Evolutionary conservation across 1,139 yeast species (phyloP), one percentile per base, ranked within the genome.

Genomic region (Pichia sp.): DNA sequence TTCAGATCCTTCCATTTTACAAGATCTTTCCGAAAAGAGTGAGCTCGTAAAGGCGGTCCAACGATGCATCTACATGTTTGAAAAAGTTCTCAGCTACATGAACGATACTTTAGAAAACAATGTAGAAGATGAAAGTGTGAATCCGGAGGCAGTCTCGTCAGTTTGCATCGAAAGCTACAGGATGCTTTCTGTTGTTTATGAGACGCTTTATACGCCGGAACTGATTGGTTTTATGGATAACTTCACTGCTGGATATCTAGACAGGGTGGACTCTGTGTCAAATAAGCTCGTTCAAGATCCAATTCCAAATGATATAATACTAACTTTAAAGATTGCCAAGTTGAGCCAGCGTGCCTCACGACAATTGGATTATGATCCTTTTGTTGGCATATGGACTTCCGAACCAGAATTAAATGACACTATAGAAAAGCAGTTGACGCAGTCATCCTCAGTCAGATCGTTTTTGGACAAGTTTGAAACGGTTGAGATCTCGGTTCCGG

Each of bases 361-460:
- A 63, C 64, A 57, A 55, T 67, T n/a, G 63, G 62, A 42, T 59
- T 75, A 46, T 48, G 65, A 49, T 70, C 71, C 13, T 47, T 71
- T 59, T 62, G 3, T 38, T 46, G 7, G 61, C 3, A 60, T 53
- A 61, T 67, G 70, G 70, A 30, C 32, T 11, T 46, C 57, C 4
- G 52, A 53, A 16, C 23, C 32, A 7, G 47, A 49, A 7, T 23
- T 54, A 4, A 47, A 51, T 7, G 7, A 72, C 3, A 73, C 75
- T 0, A 3, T 52, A 8, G 59, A 58, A 36, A 58, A 61, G 26
- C 68, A 71, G 50, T 70, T 70, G 49, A 67, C 78, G 70, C 76
- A 77, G 2, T 72, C 76, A 0, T 81, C 79, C 49, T 73, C 75
- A 51, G 64, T 77, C 30, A 77, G 79, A 57, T 70, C 73, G 1